These are phyloP conservation scores for Quercus glauca DNA, from an alignment of 306 rosid species.

Conservation along the genomic window DNA sequence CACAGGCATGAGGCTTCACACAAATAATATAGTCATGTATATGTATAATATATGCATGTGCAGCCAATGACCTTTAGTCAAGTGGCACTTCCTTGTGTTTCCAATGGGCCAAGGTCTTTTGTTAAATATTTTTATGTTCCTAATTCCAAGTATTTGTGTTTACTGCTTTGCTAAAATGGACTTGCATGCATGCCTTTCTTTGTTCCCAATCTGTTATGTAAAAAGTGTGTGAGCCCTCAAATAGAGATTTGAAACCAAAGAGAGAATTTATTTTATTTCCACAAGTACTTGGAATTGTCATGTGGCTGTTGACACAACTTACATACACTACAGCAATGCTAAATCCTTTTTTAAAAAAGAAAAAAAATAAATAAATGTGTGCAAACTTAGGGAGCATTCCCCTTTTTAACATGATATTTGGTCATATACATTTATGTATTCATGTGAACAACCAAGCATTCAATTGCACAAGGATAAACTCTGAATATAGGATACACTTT, in stretches of 20 bases:
- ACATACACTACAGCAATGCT: too few species aligned
- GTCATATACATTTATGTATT: conserved; percentile 18
- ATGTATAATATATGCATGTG: too few species aligned
- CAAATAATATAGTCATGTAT: too few species aligned
- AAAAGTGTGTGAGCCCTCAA: not conserved
- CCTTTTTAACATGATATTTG: not conserved
- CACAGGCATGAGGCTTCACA: not conserved
- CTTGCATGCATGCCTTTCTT: too few species aligned
- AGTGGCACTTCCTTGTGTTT: too few species aligned
- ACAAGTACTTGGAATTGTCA: not conserved
- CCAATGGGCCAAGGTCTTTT: too few species aligned
- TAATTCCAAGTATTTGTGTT: too few species aligned
- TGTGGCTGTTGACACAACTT: not conserved
- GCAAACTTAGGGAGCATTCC: not conserved
- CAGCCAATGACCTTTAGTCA: too few species aligned
- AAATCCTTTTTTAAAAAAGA: not conserved
- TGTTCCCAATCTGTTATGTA: too few species aligned
- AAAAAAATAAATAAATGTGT: not conserved
- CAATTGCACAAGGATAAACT: not conserved
- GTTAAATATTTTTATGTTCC: too few species aligned
- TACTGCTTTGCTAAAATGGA: too few species aligned
- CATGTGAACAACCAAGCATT: not conserved
- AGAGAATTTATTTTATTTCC: not conserved
- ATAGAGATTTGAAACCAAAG: not conserved
- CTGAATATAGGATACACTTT: not conserved